Conservation (phyloP, 148 eudicot genomes). For the Rheum nobile region DNA sequence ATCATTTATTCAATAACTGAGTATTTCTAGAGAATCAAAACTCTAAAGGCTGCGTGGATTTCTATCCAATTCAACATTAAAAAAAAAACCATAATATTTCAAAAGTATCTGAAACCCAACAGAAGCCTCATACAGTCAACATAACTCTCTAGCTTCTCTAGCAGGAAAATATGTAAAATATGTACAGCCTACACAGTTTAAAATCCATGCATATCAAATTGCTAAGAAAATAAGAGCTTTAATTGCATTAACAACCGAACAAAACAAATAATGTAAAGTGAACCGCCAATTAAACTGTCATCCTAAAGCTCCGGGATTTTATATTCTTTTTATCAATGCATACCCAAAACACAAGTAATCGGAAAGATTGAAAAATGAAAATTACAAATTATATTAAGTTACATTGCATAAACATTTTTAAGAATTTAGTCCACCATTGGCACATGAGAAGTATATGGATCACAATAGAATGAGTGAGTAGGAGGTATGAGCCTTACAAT, state of each 20-base stretch:
- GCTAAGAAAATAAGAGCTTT: neutral
- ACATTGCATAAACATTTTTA: too few relatives aligned
- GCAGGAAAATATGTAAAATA: neutral
- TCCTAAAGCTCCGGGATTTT: neutral
- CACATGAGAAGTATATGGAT: neutral
- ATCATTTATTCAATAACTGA: neutral
- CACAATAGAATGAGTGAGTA: neutral
- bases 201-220: neutral
- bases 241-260: neutral
- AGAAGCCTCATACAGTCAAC: too few relatives aligned
- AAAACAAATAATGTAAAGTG: neutral
- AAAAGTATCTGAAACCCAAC: too few relatives aligned
- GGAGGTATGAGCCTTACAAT: conserved; percentile 49
- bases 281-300: neutral
- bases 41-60: neutral
- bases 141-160: neutral
- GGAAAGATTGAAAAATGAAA: too few relatives aligned
- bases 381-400: too few relatives aligned
- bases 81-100: too few relatives aligned
- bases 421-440: neutral
- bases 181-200: neutral
- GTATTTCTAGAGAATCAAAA: neutral
- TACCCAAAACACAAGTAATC: neutral
- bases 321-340: neutral
- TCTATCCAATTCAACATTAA: too few relatives aligned